A percentile compares a stretch with the other conserved stretches of the same genome.
These are phyloP conservation scores for Podospora conica DNA, from an alignment of 495 filamentous ascomycete species.

Conservation along the genomic window DNA sequence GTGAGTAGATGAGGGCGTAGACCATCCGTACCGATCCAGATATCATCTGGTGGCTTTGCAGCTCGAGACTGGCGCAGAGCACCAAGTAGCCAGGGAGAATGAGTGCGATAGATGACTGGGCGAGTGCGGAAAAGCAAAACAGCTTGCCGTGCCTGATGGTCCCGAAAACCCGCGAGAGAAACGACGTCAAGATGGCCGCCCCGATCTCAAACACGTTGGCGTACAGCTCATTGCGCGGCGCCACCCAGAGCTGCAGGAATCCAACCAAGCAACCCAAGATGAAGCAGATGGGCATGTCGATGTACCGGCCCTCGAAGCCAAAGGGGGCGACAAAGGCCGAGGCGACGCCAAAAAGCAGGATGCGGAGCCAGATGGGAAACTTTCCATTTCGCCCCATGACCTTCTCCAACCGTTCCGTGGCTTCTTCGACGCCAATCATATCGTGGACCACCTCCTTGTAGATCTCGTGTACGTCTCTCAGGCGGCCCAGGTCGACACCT, in stretches of 20 bases:
- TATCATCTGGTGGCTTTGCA: slow-evolving; percentile 80
- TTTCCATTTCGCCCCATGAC: slow-evolving; percentile 58
- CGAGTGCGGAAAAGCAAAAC: slow-evolving; percentile 91
- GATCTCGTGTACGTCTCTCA: slow-evolving; percentile 78
- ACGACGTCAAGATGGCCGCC: slow-evolving; percentile 82
- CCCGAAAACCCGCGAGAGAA: slow-evolving; percentile 80
- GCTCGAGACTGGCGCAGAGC: slow-evolving; percentile 74
- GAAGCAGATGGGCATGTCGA: slow-evolving; percentile 86
- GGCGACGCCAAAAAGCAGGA: slow-evolving; percentile 79
- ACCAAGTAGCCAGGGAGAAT: slow-evolving; percentile 74
- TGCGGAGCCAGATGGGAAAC: slow-evolving; percentile 63
- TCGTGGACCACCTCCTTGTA: slow-evolving; percentile 95
- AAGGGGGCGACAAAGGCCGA: slow-evolving; percentile 78
- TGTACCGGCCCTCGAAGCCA: slow-evolving; percentile 77
- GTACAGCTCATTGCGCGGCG: slow-evolving; percentile 72
- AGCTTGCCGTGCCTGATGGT: slow-evolving; percentile 62
- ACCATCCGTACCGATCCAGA: slow-evolving; percentile 93
- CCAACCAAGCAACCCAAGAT: slow-evolving; percentile 79
- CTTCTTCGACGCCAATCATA: slow-evolving; percentile 77
- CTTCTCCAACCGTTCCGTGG: slow-evolving; percentile 60
- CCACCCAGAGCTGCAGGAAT: slow-evolving; percentile 70
- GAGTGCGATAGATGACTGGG: slow-evolving; percentile 84
- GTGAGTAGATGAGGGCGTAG: slow-evolving; percentile 89
- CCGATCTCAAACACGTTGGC: slow-evolving; percentile 89
- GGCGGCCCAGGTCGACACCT: slow-evolving; percentile 76